Base-by-base conservation (phyloP, 768 basidiomycete species). In the Termitomyces sp. region DNA sequence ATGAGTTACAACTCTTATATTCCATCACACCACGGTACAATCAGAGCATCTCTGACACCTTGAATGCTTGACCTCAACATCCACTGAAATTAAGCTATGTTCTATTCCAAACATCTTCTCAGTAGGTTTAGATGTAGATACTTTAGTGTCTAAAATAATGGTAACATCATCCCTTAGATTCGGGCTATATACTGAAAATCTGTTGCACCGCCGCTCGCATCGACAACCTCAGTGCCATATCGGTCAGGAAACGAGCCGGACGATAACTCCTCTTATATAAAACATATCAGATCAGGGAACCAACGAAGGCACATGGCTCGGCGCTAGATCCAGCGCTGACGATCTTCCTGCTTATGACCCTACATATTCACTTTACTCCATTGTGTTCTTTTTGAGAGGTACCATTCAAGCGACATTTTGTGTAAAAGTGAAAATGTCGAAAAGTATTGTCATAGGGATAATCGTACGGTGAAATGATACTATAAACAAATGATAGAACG, bases 311-410 rank as follows among this genome's bases (percentile, higher is more conserved):
- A 44, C 27, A 59, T 55, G 36, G 34, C 18, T 37, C 7, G 44
- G 27, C 9, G n/a, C n/a, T 11, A 33, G 44, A 24, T 42, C 51
- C n/a, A n/a, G n/a, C 11, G 58, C 52, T 24, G 45, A 55, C 18
- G n/a, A 53, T 30, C 52, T 39, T 46, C 58, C 45, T 20, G 42
- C 58, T 12, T 49, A 59, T 39, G 37, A 31, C 49, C 42, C 42
- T n/a, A n/a, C n/a, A n/a, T n/a, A n/a, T n/a, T n/a, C n/a, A n/a
- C n/a, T n/a, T n/a, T n/a, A n/a, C 16, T 27, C 27, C 27, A 27
- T 27, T 27, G 27, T 27, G 27, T 27, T 27, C 27, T 27, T 27
- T 27, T 27, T 27, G 27, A 27, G 27, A 1, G 27, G 27, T 4
- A 27, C 27, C 27, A 27, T 27, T n/a, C 27, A 27, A 27, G 27